phyloP scores from a whole-genome alignment of 2,329 filamentous ascomycete genomes.

The Aaosphaeria pasadenensis region DNA sequence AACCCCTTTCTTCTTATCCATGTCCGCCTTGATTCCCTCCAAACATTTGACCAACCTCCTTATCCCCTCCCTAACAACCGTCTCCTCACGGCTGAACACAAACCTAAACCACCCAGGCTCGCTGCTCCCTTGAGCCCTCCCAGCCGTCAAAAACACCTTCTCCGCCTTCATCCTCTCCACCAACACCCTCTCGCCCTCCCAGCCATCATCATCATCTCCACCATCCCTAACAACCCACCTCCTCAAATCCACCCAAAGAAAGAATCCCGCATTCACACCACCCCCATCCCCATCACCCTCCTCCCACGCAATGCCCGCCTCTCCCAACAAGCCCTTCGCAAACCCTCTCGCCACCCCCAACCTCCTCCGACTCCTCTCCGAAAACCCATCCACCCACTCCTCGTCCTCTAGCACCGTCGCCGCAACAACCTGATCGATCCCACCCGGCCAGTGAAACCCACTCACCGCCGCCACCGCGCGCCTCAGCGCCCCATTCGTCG shows the following conservation, averaged over 20 bases:
- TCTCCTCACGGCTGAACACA: conserved; percentile 38
- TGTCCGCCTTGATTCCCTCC: too few relatives aligned
- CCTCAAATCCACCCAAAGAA: conserved; percentile 34
- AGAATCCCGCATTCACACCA: conserved; percentile 46
- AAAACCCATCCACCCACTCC: conserved; percentile 3
- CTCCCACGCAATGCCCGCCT: conserved; percentile 37
- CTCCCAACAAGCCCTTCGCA: conserved; percentile 14
- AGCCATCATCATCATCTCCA: conserved; percentile 22
- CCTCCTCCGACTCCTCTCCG: conserved; percentile 1
- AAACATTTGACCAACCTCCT: neutral
- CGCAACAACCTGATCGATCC: conserved; percentile 5
- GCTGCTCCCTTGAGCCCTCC: conserved; percentile 45
- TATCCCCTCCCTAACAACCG: neutral
- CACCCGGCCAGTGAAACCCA: conserved; percentile 6
- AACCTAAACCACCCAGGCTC: conserved; percentile 54
- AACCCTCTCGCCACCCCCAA: conserved; percentile 18
- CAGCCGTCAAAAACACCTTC: conserved; percentile 52
- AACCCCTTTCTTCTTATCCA: too few relatives aligned
- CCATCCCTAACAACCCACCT: neutral
- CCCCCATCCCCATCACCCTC: conserved; percentile 18
- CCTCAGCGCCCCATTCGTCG: neutral
- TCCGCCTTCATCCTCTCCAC: conserved; percentile 43
- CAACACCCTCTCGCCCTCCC: conserved; percentile 45
- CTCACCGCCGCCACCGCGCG: neutral
- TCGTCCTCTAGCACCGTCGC: conserved; percentile 3